These are phyloP conservation scores for Eucalyptus coolabah DNA, from an alignment of 345 rosid genomes.

Conservation along the genomic window DNA sequence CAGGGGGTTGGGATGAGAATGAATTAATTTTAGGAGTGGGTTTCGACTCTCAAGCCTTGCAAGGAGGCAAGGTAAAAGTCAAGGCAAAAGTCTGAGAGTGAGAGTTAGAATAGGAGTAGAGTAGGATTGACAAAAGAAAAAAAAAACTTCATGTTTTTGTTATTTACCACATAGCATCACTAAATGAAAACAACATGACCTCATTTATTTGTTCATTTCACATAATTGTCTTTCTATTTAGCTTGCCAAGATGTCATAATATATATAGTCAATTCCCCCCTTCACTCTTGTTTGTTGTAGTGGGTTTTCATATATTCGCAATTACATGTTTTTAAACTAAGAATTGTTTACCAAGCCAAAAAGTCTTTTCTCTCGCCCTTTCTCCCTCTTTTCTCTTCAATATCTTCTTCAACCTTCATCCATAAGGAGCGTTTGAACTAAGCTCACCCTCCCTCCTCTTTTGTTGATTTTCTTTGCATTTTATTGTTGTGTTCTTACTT, in stretches of 20 bases:
- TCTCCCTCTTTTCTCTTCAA: too few relatives aligned
- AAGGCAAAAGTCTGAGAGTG: too few relatives aligned
- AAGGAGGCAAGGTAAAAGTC: too few relatives aligned
- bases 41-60: fast-evolving
- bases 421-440: too few relatives aligned
- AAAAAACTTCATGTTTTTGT: neutral
- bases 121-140: too few relatives aligned
- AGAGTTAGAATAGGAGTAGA: too few relatives aligned
- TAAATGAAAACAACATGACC: neutral
- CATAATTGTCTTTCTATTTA: neutral
- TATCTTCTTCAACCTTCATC: too few relatives aligned
- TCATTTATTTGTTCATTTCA: neutral
- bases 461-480: too few relatives aligned
- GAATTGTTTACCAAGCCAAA: neutral
- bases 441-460: too few relatives aligned
- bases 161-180: neutral
- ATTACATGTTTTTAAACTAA: neutral
- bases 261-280: neutral
- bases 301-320: neutral
- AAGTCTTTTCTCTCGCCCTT: too few relatives aligned
- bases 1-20: fast-evolving
- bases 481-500: too few relatives aligned
- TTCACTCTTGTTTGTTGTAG: neutral
- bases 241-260: neutral
- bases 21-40: too few relatives aligned